Base-by-base conservation (phyloP, 208 protist genomes). In the Acanthamoeba quina region DNA sequence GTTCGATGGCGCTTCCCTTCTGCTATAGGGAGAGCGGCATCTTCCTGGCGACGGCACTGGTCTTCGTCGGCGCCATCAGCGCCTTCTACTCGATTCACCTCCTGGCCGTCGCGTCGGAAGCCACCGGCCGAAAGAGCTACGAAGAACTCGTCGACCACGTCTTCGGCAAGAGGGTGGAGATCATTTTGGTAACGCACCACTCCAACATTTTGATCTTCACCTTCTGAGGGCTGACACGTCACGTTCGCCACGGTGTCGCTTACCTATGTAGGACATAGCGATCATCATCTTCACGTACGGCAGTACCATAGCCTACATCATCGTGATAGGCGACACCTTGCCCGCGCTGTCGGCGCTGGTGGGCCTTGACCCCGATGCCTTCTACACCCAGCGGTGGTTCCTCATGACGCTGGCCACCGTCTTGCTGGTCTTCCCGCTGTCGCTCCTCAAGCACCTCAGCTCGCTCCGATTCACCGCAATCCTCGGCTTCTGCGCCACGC, bases 21-120 rank as follows among this genome's bases (percentile, higher is more conserved):
- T 54, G 49, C 78, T 54, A 47, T 21, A 0, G 49, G 78, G 78
- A 86, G 44, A 62, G 41, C 41, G 78, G 78, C 19, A 54, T 86
- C 49, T 4, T 62, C 21, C 44, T 86, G 78, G 49, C 78, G 7
- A 54, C 52, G 11, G 41, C 26, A 1, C 78, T 86, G 19, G 24
- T 86, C 9, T 62, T 86, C 49, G 9, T 86, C 29, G 78, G 78
- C 13, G 52, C 49, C 78, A 0, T 62, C 9, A 41, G 49, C n/a
- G 78, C 78, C 44, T 86, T 86, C 78, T 86, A 86, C 49, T 62
- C 49, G 24, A 86, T 86, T 34, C 78, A 86, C 49, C 78, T 86
- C 6, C 44, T 86, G 78, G 52, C 78, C 6, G 19, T 54, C n/a
- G 52, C 29, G 29, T 31, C 49, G 0, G 52, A n/a, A 2, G 24